These are phyloP conservation scores for Stereum hirsutum DNA, from an alignment of 1,284 basidiomycete species.

Conservation along the genomic window DNA sequence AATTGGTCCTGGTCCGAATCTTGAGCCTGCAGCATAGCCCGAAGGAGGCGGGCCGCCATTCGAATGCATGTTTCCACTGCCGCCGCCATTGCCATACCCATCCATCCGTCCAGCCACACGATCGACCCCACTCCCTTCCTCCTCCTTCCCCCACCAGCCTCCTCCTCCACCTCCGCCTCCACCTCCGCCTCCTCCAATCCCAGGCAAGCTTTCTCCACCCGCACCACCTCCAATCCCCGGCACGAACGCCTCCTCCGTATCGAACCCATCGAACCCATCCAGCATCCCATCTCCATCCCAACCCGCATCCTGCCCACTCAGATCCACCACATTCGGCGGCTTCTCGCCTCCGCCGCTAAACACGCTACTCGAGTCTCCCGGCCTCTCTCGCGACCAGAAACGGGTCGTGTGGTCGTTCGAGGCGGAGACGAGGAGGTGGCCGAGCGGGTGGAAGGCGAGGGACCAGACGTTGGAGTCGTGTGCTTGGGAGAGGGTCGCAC, in stretches of 20 bases:
- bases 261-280: conserved; percentile 13
- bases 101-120: too few species aligned
- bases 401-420: conserved; percentile 97
- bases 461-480: conserved; percentile 98
- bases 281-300: conserved; percentile 44
- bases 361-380: conserved; percentile 61
- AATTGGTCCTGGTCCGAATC: too few species aligned
- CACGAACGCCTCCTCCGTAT: conserved; percentile 9
- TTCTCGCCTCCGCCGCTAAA: conserved; percentile 73
- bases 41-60: too few species aligned
- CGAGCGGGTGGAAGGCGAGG: conserved; percentile 91
- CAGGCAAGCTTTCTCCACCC: conserved; percentile 23
- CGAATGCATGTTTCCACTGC: too few species aligned
- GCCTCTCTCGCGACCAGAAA: conserved; percentile 91
- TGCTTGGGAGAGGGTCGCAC: conserved; percentile 81
- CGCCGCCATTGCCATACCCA: too few species aligned
- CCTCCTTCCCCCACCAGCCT: too few species aligned
- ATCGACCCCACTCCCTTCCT: too few species aligned
- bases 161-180: conserved; percentile 14
- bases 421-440: conserved; percentile 87
- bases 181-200: conserved; percentile 19
- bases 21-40: too few species aligned
- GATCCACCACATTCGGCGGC: conserved; percentile 52
- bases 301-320: conserved; percentile 37
- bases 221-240: conserved; percentile 19